These are phyloP conservation scores for Pharnaceum exiguum DNA, from an alignment of 148 eudicot genomes.

Conservation along the genomic window DNA sequence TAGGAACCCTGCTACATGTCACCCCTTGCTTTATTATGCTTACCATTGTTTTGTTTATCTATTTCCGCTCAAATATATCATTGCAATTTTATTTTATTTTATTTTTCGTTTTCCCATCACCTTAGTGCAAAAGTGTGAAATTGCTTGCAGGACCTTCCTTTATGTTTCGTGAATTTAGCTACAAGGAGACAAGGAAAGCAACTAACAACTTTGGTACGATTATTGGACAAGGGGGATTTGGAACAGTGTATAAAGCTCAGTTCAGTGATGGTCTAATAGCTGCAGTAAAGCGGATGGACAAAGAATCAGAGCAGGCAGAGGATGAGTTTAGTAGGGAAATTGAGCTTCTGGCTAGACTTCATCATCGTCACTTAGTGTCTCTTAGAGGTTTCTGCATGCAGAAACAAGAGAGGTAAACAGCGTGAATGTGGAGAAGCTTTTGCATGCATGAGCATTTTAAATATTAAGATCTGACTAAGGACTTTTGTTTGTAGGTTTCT, in stretches of 20 bases:
- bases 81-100: background rate
- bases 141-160: constrained; percentile 56
- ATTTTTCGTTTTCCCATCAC: background rate
- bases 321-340: constrained; percentile 92
- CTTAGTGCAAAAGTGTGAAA: background rate
- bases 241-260: constrained; percentile 81
- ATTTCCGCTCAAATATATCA: background rate
- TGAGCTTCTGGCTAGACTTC: constrained; percentile 86
- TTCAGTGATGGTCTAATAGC: constrained; percentile 60
- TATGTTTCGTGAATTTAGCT: constrained; percentile 66
- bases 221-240: constrained; percentile 93
- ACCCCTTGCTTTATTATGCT: background rate
- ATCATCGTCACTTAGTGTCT: constrained; percentile 97
- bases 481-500: constrained; percentile 67
- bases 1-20: background rate
- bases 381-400: constrained; percentile 82
- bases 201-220: constrained; percentile 65
- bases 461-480: background rate
- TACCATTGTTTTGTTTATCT: background rate
- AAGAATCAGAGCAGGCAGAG: constrained; percentile 83
- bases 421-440: background rate
- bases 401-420: constrained; percentile 62
- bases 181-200: constrained; percentile 79
- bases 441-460: background rate
- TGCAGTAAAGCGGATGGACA: constrained; percentile 86